Evolutionary conservation across 2,329 filamentous ascomycete genomes (phyloP), one percentile per base, ranked within the genome.

Genomic region (Microdochium nivale): DNA sequence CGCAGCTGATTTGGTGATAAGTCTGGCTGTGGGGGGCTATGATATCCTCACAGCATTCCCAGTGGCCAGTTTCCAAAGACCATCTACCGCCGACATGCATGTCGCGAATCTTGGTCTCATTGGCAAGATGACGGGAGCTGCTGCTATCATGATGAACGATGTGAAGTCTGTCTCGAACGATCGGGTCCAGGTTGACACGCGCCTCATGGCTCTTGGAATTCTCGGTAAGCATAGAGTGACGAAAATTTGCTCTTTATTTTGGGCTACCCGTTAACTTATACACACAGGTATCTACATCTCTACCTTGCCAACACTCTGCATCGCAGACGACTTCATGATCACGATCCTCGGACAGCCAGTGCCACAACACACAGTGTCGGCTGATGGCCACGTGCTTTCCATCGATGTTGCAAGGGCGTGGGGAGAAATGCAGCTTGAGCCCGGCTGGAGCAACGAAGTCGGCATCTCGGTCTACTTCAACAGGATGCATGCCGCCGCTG

Each of bases 11-110:
- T 68, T 94, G 0, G 74, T 79, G 0, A 65, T 88, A 1, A 80
- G 82, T 1, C 69, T 96, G 0, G 78, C 76, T 5, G 67, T 78
- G 1, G 74, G 79, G 25, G 87, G 84, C 2, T 95, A 88, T 74
- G 91, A 96, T 48, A 88, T 96, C 50, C 73, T 96, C 9, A 86
- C 84, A 0, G 87, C 87, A 0, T 87, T 86, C 55, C 85, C 87
- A 19, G 40, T 44, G 40, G 23, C 5, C 9, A 44, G 13, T 19
- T 24, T 44, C 16, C 14, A 13, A 44, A 7, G 21, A 13, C 19
- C 40, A 24, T 13, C 19, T 10, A 24, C 16, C 8, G 9, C 16
- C 3, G 9, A 16, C n/a, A 21, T 47, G 4, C 46, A n/a, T 9
- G 46, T 47, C 8, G 46, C 24, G 46, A 47, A 30, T 14, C 46